Conservation (phyloP, 164 flowering plant genomes). For the Saururus chinensis region DNA sequence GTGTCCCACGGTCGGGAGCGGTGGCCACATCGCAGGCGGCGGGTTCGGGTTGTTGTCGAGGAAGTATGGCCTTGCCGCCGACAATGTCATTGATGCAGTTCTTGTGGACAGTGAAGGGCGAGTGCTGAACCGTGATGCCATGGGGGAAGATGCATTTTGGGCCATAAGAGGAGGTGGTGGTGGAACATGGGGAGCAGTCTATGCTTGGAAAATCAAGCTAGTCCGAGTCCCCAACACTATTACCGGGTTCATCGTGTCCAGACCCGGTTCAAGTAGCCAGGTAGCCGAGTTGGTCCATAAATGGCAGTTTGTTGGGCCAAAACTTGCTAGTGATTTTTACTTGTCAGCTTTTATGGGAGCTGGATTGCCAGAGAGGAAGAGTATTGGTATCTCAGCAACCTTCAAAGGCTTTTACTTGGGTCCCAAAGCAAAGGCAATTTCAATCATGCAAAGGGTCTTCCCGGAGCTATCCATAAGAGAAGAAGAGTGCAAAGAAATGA, state of each 20-base stretch:
- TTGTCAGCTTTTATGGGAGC: conserved; percentile 13
- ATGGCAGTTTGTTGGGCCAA: conserved; percentile 15
- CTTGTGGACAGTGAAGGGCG: conserved; percentile 13
- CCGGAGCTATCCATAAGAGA: conserved; percentile 12
- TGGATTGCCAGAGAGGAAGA: conserved; percentile 4
- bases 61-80: conserved; percentile 23
- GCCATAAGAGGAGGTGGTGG: conserved; percentile 22
- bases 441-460: conserved; percentile 6
- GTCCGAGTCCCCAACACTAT: conserved; percentile 10
- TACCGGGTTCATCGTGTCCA: conserved; percentile 10
- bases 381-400: conserved; percentile 9
- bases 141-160: conserved; percentile 27
- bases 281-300: conserved; percentile 13
- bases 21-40: conserved; percentile 25
- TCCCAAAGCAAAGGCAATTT: neutral
- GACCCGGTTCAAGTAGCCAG: conserved; percentile 2
- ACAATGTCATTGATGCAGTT: conserved; percentile 20
- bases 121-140: conserved; percentile 9
- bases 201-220: conserved; percentile 19
- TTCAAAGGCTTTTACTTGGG: conserved; percentile 21
- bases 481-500: conserved; percentile 16
- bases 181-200: conserved; percentile 13
- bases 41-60: conserved; percentile 24
- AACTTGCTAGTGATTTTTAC: conserved; percentile 10
- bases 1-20: conserved; percentile 23